These are phyloP conservation scores for Fusarium pseudocircinatum DNA, from an alignment of 2,329 filamentous ascomycete genomes.

Conservation along the genomic window DNA sequence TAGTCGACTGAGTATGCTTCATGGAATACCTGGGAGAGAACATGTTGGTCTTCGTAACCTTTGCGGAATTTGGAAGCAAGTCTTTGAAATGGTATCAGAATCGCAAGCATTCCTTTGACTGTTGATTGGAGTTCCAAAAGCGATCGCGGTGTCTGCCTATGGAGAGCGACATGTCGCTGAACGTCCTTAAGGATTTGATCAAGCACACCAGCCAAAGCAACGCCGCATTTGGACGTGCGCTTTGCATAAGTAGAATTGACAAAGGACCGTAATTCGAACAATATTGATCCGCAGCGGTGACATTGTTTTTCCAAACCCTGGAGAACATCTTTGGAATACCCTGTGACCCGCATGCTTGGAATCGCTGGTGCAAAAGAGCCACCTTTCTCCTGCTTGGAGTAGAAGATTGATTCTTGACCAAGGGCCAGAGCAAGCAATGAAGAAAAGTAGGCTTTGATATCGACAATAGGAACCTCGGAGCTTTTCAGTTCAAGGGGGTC, in stretches of 20 bases:
- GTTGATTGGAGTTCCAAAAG: conserved; percentile 63
- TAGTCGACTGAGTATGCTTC: conserved; percentile 72
- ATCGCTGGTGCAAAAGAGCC: conserved; percentile 62
- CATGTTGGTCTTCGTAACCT: conserved; percentile 64
- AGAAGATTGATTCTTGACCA: conserved; percentile 78
- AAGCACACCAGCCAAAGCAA: conserved; percentile 63
- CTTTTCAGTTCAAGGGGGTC: conserved; percentile 55
- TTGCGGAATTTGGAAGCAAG: conserved; percentile 60
- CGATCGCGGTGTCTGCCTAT: conserved; percentile 55
- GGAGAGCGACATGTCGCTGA: conserved; percentile 59
- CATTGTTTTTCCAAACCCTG: conserved; percentile 58
- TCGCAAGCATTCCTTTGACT: conserved; percentile 56
- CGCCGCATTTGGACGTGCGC: conserved; percentile 56
- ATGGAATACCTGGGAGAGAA: conserved; percentile 69
- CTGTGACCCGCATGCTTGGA: conserved; percentile 61
- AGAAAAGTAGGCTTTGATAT: conserved; percentile 59
- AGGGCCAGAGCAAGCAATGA: conserved; percentile 74
- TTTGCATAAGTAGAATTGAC: conserved; percentile 57
- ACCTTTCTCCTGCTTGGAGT: conserved; percentile 65
- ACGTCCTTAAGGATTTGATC: conserved; percentile 60
- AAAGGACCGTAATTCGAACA: conserved; percentile 58
- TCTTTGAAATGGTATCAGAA: conserved; percentile 62
- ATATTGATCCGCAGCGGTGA: conserved; percentile 58
- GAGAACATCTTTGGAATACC: conserved; percentile 63
- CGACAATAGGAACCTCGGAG: conserved; percentile 54